Evolutionary conservation across 139 green algal genomes (phyloP), one percentile per base, ranked within the genome.

Genomic region (Picochlorum sp.): DNA sequence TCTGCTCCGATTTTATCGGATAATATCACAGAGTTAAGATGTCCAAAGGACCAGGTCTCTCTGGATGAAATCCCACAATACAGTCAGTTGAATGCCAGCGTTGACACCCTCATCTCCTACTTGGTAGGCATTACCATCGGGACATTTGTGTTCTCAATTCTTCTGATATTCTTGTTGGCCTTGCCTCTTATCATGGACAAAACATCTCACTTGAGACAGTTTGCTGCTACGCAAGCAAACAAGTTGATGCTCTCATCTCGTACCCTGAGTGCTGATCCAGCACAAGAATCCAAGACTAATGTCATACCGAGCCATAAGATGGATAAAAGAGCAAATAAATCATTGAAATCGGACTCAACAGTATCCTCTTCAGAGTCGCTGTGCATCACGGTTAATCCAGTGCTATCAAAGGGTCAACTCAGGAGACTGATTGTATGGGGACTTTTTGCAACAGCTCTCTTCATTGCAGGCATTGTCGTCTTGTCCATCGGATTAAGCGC

Each of bases 161-260:
- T n/a, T n/a, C n/a, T n/a, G n/a, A n/a, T n/a, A n/a, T n/a, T n/a
- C n/a, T n/a, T n/a, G 15, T 15, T 66, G 2, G 23, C 32, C 15
- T 20, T 66, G 14, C 61, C 61, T 6, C 13, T 56, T 23, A 15
- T 66, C 2, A 3, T 66, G 0, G 61, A 66, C 37, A 58, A 58
- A 5, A 32, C 32, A 26, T 37, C 30, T n/a, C n/a, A n/a, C n/a
- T n/a, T 66, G 15, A 4, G 21, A 9, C 11, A 66, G 10, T 1
- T 66, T 13, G 34, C 21, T 4, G 4, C 20, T 3, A 57, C 16
- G 9, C 16, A 52, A 13, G 45, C 45, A 1, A 9, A 41, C 34
- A 41, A 41, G 13, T 10, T 41, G 7, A 41, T 13, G 1, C 3
- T 41, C 7, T 41, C 34, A 41, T 41, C 34, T n/a, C n/a, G n/a